Conservation (phyloP, 225 moss, liverwort and hornwort species). For the Antitrichia curtipendula region DNA sequence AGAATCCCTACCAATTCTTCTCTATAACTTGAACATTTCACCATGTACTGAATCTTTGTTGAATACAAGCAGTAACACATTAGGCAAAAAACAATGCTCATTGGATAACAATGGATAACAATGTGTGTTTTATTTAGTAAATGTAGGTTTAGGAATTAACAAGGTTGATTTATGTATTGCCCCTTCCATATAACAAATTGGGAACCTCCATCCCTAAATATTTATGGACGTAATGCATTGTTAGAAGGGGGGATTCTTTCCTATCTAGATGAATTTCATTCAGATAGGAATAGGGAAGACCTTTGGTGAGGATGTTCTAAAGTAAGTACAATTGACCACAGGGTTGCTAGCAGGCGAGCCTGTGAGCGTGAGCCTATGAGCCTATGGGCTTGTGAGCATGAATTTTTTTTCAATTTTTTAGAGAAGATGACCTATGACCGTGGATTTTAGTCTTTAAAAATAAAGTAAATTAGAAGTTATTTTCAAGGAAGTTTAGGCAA, state of each 20-base stretch:
- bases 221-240: not conserved
- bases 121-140: not conserved
- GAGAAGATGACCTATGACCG: too few relatives aligned
- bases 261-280: not conserved
- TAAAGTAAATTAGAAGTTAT: too few relatives aligned
- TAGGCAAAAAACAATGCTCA: not conserved
- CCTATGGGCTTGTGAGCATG: too few relatives aligned
- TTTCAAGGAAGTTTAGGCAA: too few relatives aligned
- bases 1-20: not conserved
- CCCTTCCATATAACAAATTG: fast-evolving
- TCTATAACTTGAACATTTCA: not conserved
- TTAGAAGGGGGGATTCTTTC: fast-evolving
- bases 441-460: too few relatives aligned
- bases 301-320: fast-evolving
- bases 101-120: not conserved
- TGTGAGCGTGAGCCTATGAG: too few relatives aligned
- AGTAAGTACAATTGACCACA: not conserved
- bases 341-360: too few relatives aligned
- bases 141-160: fast-evolving
- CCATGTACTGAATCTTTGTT: fast-evolving
- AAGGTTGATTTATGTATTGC: fast-evolving
- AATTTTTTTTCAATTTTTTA: too few relatives aligned
- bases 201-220: fast-evolving
- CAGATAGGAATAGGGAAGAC: fast-evolving
- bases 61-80: fast-evolving